These are phyloP conservation scores for Sphaerosporella brunnea DNA, from an alignment of 495 filamentous ascomycete species.

Conservation along the genomic window DNA sequence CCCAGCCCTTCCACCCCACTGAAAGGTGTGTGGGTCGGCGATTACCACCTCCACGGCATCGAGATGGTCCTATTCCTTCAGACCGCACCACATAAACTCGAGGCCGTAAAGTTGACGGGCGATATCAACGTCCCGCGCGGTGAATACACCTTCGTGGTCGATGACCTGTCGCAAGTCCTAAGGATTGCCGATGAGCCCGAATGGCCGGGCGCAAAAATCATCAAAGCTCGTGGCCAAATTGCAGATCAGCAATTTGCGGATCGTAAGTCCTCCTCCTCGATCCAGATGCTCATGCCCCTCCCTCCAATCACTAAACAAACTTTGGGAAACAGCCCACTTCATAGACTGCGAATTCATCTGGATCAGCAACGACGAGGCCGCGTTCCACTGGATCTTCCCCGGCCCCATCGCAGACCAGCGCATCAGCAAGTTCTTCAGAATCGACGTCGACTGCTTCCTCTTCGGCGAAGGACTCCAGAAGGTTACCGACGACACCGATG, in stretches of 20 bases:
- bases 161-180: slow-evolving; percentile 44
- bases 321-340: no score
- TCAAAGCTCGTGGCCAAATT: slow-evolving; percentile 50
- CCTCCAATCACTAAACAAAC: no score
- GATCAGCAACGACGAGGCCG: slow-evolving; percentile 55
- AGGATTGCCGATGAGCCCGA: slow-evolving; percentile 45
- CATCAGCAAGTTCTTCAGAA: slow-evolving; percentile 61
- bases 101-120: slow-evolving; percentile 54
- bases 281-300: neutral
- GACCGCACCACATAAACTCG: slow-evolving; percentile 27
- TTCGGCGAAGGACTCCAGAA: neutral
- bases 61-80: slow-evolving; percentile 74
- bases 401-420: slow-evolving; percentile 39
- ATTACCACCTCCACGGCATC: slow-evolving; percentile 73
- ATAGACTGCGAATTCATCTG: slow-evolving; percentile 45
- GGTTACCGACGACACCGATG: neutral
- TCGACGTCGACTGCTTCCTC: slow-evolving; percentile 50
- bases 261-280: neutral
- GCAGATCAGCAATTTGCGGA: neutral
- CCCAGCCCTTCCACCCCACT: slow-evolving; percentile 59
- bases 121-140: slow-evolving; percentile 78
- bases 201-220: slow-evolving; percentile 59
- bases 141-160: slow-evolving; percentile 27
- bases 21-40: slow-evolving; percentile 80
- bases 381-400: slow-evolving; percentile 75